These are phyloP conservation scores for Pichia paraexigua DNA, from an alignment of 805 yeast species.

Conservation along the genomic window DNA sequence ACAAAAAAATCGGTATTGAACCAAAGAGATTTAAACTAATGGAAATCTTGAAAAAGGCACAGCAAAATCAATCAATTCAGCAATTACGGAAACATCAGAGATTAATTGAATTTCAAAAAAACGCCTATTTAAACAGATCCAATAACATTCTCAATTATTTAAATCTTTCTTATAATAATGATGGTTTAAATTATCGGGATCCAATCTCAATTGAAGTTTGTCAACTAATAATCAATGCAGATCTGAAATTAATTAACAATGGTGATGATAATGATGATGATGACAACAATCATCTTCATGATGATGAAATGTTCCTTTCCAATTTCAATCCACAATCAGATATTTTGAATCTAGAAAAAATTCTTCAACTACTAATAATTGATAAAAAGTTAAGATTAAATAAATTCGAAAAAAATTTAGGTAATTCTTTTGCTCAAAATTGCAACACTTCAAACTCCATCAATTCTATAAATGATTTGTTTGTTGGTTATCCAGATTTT, in stretches of 20 bases:
- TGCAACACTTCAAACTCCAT: background rate
- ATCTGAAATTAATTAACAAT: background rate
- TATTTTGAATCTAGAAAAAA: background rate
- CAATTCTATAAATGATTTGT: background rate
- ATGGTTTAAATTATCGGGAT: background rate
- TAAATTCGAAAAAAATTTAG: background rate
- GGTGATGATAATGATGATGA: background rate
- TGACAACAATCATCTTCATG: too few species aligned
- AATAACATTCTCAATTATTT: background rate
- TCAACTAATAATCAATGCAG: background rate
- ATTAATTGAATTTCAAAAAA: background rate
- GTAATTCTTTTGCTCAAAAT: background rate
- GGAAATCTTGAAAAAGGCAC: background rate
- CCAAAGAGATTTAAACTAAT: constrained; percentile 27
- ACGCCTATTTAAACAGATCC: background rate
- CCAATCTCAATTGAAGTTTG: background rate
- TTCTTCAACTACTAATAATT: background rate
- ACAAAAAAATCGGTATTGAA: constrained; percentile 52
- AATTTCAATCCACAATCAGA: background rate
- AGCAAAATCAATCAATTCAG: background rate
- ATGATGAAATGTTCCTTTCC: background rate
- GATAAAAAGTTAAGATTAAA: background rate
- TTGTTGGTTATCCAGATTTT: background rate
- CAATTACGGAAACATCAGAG: background rate
- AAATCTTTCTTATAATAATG: background rate